Base-by-base conservation (phyloP, 2,329 filamentous ascomycete species). In the Herpotrichia juniperi region DNA sequence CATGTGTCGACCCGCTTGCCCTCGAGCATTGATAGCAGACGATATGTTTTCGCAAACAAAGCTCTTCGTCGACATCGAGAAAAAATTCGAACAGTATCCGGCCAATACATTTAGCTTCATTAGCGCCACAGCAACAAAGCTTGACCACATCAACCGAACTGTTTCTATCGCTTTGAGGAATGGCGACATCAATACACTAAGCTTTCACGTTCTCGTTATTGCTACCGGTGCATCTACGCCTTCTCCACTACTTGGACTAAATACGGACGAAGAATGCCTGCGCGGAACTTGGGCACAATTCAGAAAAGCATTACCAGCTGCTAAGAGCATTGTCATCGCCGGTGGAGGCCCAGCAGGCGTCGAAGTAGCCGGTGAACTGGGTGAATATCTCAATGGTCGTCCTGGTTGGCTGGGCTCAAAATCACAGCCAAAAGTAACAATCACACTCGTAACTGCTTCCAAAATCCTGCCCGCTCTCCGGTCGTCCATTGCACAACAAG, bases 311-410 rank as follows among this genome's bases (percentile, higher is more conserved):
- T 54, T 75, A 19, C 53, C 56, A 7, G 50, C 48, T 12, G 69
- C 74, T 17, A 65, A 63, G 42, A 68, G 54, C 43, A 72, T 76
- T 46, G 57, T 75, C 37, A 62, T 76, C 48, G 64, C 64, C 24
- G 74, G 74, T 25, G 74, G 71, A 4, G 73, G 73, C 1, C 64
- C 65, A 8, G 63, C 67, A 1, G 74, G 70, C 14, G 61, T 75
- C 42, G 73, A 76, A 56, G 66, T 64, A 11, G 73, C 74, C 1
- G 73, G 72, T 24, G 71, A 76, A 51, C 59, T 76, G 1, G 82
- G 79, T 24, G 78, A 83, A 55, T 72, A 76, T 57, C 70, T 83
- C 14, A 84, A 84, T 51, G 78, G 80, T 1, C 69, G 68, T 1
- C 63, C 75, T 0, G 72, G 77, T 4, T 73, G 65, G 65, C 73